Base-by-base conservation (phyloP, 2,329 filamentous ascomycete genomes). In the Ophiostoma triangulosporum region DNA sequence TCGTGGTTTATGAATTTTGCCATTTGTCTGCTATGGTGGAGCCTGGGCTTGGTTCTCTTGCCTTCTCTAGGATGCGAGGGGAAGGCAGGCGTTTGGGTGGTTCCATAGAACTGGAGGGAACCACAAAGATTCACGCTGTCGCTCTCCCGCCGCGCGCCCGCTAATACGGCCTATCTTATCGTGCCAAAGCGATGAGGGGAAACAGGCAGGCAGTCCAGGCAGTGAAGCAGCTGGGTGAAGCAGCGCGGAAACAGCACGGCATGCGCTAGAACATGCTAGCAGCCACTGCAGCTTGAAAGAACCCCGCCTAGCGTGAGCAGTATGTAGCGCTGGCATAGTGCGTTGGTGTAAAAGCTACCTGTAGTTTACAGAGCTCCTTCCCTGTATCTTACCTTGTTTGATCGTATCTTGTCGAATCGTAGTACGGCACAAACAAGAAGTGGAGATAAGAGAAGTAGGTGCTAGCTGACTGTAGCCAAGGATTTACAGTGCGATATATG, bases 61-160 rank as follows among this genome's bases (percentile, higher is more conserved):
- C 46, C 46, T 48, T 48, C 46, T 48, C 27, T 48, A 29, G 27
- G 46, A 33, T 48, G 52, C 51, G 20, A 26, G 35, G 9, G 36
- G 29, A 32, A 27, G 43, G 48, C 43, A 32, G 38, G 35, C 29
- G 32, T 48, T 36, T 36, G 38, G 22, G 20, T 14, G 17, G 33
- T 8, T 15, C 22, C n/a, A 17, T 26, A 35, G 50, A 62, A 62
- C 57, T 54, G 60, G 53, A 54, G 57, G 59, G 60, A 62, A 62
- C 49, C 60, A 48, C 46, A 59, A 60, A 60, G 60, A 62, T 60
- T 56, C 56, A 26, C 50, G 22, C 32, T 43, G 51, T 35, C 17
- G 32, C 38, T 27, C 27, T 32, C 31, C 27, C 29, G 17, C 15
- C 31, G n/a, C 43, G 6, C 48, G 6, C 24, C 9, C 38, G 11